Conservation (phyloP, 1,139 yeast species). For the Lodderomyces margitis region DNA sequence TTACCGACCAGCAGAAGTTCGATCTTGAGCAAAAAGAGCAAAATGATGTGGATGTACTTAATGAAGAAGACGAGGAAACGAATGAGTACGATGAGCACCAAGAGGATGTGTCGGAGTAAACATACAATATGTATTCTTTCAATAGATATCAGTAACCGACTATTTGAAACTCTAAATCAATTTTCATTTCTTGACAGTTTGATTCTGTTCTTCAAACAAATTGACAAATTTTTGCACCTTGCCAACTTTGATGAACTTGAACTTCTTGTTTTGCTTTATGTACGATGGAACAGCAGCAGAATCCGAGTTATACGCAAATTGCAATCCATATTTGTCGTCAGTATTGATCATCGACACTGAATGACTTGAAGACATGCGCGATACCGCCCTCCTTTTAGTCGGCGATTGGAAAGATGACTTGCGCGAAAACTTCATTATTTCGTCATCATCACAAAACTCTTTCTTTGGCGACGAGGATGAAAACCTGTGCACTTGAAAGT, state of each 20-base stretch:
- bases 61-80: slow-evolving; percentile 10
- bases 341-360: slow-evolving; percentile 24
- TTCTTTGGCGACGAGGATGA: slow-evolving; percentile 8
- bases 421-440: slow-evolving; percentile 7
- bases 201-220: slow-evolving; percentile 39
- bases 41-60: slow-evolving; percentile 8
- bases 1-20: slow-evolving; percentile 3
- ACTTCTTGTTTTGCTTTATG: slow-evolving; percentile 44
- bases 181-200: neutral
- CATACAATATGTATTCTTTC: neutral
- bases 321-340: slow-evolving; percentile 24
- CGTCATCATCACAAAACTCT: slow-evolving; percentile 10
- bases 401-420: slow-evolving; percentile 20
- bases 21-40: slow-evolving; percentile 10
- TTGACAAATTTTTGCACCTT: slow-evolving; percentile 49
- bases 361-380: slow-evolving; percentile 21
- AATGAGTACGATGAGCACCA: slow-evolving; percentile 13
- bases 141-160: no score
- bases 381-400: slow-evolving; percentile 13
- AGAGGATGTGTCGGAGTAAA: slow-evolving; percentile 13
- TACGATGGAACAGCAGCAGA: slow-evolving; percentile 36
- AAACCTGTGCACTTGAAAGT: slow-evolving; percentile 4
- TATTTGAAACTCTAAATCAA: neutral
- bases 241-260: slow-evolving; percentile 48
- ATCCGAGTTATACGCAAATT: slow-evolving; percentile 31